Percentiles rank a stretch among this genome's conserved stretches.
Conservation (phyloP, 164 flowering plant genomes). For the Brasenia schreberi region DNA sequence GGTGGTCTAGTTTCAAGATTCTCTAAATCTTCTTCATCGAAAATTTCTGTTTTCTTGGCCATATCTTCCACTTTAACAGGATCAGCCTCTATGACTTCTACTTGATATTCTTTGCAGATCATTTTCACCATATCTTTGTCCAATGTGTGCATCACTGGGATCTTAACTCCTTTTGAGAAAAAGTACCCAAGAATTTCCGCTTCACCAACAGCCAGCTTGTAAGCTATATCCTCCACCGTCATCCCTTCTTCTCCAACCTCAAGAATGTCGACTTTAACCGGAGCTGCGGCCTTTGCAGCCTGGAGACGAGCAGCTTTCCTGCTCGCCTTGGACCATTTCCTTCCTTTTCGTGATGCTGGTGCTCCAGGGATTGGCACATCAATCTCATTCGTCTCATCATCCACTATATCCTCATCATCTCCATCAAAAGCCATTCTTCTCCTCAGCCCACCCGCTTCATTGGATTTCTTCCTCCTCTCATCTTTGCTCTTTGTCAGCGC, state of each 20-base stretch:
- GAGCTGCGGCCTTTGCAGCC: constrained; percentile 81
- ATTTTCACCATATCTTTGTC: constrained; percentile 79
- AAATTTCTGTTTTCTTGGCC: constrained; percentile 72
- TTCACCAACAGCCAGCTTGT: constrained; percentile 61
- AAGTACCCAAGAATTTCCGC: constrained; percentile 74
- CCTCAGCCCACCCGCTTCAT: constrained; percentile 33
- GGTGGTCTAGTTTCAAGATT: constrained; percentile 84
- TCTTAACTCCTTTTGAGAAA: constrained; percentile 66
- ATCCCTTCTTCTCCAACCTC: constrained; percentile 89
- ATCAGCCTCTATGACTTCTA: constrained; percentile 77
- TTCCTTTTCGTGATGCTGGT: constrained; percentile 42
- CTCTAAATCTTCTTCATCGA: constrained; percentile 85
- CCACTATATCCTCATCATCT: constrained; percentile 24
- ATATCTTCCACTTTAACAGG: constrained; percentile 61
- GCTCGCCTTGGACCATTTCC: constrained; percentile 88
- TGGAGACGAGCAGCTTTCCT: constrained; percentile 73
- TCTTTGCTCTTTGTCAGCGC: constrained; percentile 44
- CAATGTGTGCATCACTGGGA: constrained; percentile 63
- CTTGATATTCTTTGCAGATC: constrained; percentile 69
- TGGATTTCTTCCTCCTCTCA: constrained; percentile 45
- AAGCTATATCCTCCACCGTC: constrained; percentile 70
- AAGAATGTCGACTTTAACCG: constrained; percentile 76
- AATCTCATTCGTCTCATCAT: constrained; percentile 55
- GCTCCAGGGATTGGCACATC: constrained; percentile 54
- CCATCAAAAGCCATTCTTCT: constrained; percentile 28